These are phyloP conservation scores for Eucalyptus virginea DNA, from an alignment of 345 rosid species.

Conservation along the genomic window DNA sequence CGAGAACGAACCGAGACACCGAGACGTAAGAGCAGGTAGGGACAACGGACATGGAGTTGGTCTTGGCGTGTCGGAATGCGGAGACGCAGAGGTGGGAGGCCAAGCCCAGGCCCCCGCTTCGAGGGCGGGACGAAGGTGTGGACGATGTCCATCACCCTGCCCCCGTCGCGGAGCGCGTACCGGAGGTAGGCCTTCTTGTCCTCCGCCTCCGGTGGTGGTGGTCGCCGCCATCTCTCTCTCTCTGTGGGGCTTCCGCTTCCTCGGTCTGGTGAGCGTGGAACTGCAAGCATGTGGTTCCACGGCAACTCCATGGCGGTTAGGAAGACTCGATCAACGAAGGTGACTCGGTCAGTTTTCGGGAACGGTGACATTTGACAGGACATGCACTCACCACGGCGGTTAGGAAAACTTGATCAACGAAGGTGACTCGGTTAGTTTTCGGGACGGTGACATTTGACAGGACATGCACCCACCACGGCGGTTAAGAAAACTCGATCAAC, in stretches of 20 bases:
- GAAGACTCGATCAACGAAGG: neutral
- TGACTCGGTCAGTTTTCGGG: too few relatives aligned
- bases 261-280: neutral
- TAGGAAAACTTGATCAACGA: too few relatives aligned
- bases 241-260: neutral
- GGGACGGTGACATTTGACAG: too few relatives aligned
- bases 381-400: neutral
- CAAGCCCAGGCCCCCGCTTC: conserved; percentile 69
- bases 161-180: conserved; percentile 38
- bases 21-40: conserved; percentile 90
- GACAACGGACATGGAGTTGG: conserved; percentile 47
- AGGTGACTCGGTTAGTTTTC: too few relatives aligned
- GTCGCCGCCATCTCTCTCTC: conserved; percentile 1
- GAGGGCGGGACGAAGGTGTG: conserved; percentile 77
- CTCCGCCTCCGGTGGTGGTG: neutral
- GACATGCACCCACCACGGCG: neutral
- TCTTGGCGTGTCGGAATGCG: conserved; percentile 58
- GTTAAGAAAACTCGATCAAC: too few relatives aligned
- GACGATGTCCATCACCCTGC: conserved; percentile 57
- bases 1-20: conserved; percentile 54
- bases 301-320: neutral
- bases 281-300: neutral
- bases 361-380: neutral
- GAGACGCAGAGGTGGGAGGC: conserved; percentile 80
- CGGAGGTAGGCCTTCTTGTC: conserved; percentile 68